Percentiles rank a stretch among this genome's conserved stretches.
These are phyloP conservation scores for Porodaedalea pini DNA, from an alignment of 1,284 basidiomycete genomes.

Conservation along the genomic window DNA sequence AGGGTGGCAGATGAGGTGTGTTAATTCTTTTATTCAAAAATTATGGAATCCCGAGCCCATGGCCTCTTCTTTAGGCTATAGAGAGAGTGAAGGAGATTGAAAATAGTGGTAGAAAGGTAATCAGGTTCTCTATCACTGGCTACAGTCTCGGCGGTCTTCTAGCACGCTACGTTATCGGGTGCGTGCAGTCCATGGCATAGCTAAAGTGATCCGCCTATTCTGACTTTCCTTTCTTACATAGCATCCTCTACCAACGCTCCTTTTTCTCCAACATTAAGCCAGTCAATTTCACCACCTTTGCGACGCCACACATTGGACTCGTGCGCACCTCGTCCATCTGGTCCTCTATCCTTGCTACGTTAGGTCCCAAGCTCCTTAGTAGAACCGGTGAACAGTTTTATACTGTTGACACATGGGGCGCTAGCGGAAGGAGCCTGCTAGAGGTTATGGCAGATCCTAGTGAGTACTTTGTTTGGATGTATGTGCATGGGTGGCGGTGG, in stretches of 20 bases:
- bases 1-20: conserved; percentile 62
- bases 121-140: conserved; percentile 68
- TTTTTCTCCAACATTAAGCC: conserved; percentile 70
- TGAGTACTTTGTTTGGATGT: conserved; percentile 32
- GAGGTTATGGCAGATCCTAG: conserved; percentile 86
- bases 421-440: conserved; percentile 65
- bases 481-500: background rate
- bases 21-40: conserved; percentile 14
- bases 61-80: conserved; percentile 38
- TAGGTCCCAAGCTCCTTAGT: conserved; percentile 77
- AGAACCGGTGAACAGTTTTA: conserved; percentile 84
- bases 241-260: conserved; percentile 60
- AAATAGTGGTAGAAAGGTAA: conserved; percentile 51
- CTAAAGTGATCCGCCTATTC: background rate
- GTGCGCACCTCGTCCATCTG: conserved; percentile 57
- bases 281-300: conserved; percentile 78
- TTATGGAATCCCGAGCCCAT: background rate
- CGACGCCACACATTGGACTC: conserved; percentile 78
- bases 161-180: conserved; percentile 76
- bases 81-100: conserved; percentile 51
- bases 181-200: conserved; percentile 20
- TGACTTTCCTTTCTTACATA: conserved; percentile 20
- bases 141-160: conserved; percentile 83
- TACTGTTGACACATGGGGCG: conserved; percentile 70
- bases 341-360: conserved; percentile 50